Conservation (phyloP, 116 monocot species). For the Trichopus zeylanicus region DNA sequence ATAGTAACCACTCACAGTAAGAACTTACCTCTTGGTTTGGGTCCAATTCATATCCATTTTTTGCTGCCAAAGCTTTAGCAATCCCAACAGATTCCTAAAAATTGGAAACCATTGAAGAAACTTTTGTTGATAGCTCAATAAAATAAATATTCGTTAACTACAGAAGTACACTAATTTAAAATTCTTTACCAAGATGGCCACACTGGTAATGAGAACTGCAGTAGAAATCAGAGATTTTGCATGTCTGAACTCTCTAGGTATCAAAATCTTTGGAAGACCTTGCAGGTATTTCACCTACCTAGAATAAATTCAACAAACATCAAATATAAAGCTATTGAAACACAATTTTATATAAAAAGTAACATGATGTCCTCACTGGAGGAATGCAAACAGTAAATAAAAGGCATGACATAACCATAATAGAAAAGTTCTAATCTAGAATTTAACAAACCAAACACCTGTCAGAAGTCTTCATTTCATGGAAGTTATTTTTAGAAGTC, state of each 20-base stretch:
- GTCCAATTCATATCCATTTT: conserved; percentile 90
- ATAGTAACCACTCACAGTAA: neutral
- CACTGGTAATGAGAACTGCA: conserved; percentile 90
- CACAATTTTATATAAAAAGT: neutral
- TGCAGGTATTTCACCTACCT: conserved; percentile 97
- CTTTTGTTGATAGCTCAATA: neutral
- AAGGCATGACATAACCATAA: no score
- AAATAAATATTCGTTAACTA: conserved; percentile 1
- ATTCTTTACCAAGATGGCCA: conserved; percentile 78
- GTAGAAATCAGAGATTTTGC: conserved; percentile 76
- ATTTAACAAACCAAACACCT: no score
- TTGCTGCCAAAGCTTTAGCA: conserved; percentile 92
- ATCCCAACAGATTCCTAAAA: conserved; percentile 88
- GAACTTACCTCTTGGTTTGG: conserved; percentile 84
- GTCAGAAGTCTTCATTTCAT: no score
- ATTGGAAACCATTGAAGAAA: neutral
- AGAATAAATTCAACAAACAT: conserved; percentile 9
- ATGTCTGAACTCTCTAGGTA: conserved; percentile 79
- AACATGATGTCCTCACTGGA: neutral
- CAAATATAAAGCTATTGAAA: neutral
- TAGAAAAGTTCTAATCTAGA: no score
- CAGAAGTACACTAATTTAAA: conserved; percentile 3
- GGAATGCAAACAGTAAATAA: neutral
- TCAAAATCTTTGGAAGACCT: conserved; percentile 79
- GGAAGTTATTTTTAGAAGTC: no score